These are phyloP conservation scores for Sambucus nigra DNA, from an alignment of 129 eudicot species.

Conservation along the genomic window DNA sequence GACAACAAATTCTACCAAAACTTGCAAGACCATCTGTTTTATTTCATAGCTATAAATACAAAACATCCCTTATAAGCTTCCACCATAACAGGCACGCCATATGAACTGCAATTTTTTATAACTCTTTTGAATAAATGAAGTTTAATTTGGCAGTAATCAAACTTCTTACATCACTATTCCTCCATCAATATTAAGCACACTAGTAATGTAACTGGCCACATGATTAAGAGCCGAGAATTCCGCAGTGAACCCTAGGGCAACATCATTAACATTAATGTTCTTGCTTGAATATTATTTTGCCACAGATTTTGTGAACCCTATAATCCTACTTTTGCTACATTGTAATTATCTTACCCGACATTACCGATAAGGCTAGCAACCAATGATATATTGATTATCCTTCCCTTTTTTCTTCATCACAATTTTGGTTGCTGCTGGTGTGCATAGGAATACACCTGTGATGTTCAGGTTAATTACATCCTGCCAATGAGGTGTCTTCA, in stretches of 20 bases:
- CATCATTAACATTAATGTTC: constrained; percentile 78
- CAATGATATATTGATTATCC: constrained; percentile 90
- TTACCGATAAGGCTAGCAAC: constrained; percentile 92
- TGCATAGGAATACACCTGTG: constrained; percentile 86
- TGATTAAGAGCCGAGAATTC: constrained; percentile 93
- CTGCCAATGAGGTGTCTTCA: constrained; percentile 91
- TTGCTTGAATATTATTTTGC: constrained; percentile 94
- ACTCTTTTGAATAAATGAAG: neutral
- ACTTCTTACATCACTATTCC: neutral
- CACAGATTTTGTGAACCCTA: constrained; percentile 84
- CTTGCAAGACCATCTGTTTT: neutral
- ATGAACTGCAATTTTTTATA: neutral
- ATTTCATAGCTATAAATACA: neutral
- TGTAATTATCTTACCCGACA: constrained; percentile 91
- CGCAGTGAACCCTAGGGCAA: constrained; percentile 97
- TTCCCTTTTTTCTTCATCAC: constrained; percentile 98
- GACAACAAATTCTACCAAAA: constrained; percentile 1
- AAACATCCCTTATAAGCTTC: neutral
- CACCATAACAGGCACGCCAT: neutral
- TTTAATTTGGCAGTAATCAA: neutral
- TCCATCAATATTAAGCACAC: constrained; percentile 13
- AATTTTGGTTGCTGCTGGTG: constrained; percentile 92
- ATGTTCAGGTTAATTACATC: constrained; percentile 90
- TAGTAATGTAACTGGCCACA: constrained; percentile 86
- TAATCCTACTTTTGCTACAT: constrained; percentile 99